Evolutionary conservation across 495 filamentous ascomycete species (phyloP), one percentile per base, ranked within the genome.

Genomic region (Aspergillus baeticus): DNA sequence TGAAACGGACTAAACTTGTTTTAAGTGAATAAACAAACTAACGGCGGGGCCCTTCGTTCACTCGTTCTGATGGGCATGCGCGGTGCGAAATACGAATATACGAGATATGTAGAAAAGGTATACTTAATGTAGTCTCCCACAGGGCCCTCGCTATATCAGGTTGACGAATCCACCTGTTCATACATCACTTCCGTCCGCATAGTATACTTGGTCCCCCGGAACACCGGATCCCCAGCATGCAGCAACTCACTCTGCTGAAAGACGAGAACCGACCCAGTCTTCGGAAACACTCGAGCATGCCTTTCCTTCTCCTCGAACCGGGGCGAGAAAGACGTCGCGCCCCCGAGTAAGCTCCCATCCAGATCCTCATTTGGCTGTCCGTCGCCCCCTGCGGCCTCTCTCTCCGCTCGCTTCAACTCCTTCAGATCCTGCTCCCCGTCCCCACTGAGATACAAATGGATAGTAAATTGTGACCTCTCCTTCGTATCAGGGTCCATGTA

Each of bases 371-470:
- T 63, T 26, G 11, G 17, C 10, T 15, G 18, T 43, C 20, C 10
- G 14, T 51, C 41, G 5, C 47, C 52, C 8, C 18, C 49, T 38
- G 60, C 51, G 5, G 43, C 60, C 51, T 47, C 47, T 47, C 62
- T 42, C 43, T 68, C 59, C 51, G 68, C 64, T 14, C 58, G 51
- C 46, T 36, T 8, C 49, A 76, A 48, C 43, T 73, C 69, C 21
- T 60, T 38, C 38, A 70, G 38, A 67, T 77, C 68, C 58, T 77
- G 78, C 41, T 74, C 73, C n/a, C 69, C 76, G 1, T 75, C 71
- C 37, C 85, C 78, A 65, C 89, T 92, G 47, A 97, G 78, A 68
- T 96, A 97, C 14, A 96, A 69, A 55, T 97, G 92, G 22, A 96
- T 69, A 0, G 92, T 96, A 61, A 85, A 87, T 50, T 84, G 79